Evolutionary conservation across 2,329 filamentous ascomycete genomes (phyloP).

Genomic region (Diplocarpon mali): DNA sequence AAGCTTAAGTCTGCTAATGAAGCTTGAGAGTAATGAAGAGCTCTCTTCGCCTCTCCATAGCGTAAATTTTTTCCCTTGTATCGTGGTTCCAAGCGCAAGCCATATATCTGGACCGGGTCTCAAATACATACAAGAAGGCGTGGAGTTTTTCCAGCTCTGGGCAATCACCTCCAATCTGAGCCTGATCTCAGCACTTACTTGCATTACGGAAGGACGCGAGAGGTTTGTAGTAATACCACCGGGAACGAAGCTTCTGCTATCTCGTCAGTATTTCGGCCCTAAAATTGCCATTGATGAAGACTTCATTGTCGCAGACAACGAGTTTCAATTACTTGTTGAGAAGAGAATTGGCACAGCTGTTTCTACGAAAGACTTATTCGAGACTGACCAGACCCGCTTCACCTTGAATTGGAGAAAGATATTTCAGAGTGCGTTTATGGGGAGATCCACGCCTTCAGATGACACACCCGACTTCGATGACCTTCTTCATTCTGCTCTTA

Average conservation of each 20-base stretch:
- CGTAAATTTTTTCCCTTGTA: constrained; percentile 10
- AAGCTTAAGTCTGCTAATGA: constrained; percentile 12
- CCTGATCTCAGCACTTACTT: constrained; percentile 32
- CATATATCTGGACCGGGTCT: constrained; percentile 5
- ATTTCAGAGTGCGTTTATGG: constrained; percentile 9
- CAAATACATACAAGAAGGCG: constrained; percentile 26
- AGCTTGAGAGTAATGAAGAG: neutral
- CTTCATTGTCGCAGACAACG: constrained; percentile 22
- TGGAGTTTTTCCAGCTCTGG: constrained; percentile 38
- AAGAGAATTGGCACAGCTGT: neutral
- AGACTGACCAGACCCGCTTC: constrained; percentile 10
- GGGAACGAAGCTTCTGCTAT: constrained; percentile 4
- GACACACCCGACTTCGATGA: constrained; percentile 4
- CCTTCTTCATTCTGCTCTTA: constrained; percentile 7
- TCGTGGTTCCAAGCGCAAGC: constrained; percentile 4
- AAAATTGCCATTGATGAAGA: constrained; percentile 10
- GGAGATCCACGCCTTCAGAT: neutral
- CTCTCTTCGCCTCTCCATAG: neutral
- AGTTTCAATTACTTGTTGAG: neutral
- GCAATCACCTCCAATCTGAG: constrained; percentile 34
- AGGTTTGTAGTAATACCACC: constrained; percentile 7
- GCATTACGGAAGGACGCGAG: constrained; percentile 11
- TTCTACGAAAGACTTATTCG: neutral
- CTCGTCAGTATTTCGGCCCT: constrained; percentile 2
- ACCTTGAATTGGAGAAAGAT: constrained; percentile 16